Evolutionary conservation across 2,329 filamentous ascomycete species (phyloP), one percentile per base, ranked within the genome.

Genomic region (Penicillium sp.): DNA sequence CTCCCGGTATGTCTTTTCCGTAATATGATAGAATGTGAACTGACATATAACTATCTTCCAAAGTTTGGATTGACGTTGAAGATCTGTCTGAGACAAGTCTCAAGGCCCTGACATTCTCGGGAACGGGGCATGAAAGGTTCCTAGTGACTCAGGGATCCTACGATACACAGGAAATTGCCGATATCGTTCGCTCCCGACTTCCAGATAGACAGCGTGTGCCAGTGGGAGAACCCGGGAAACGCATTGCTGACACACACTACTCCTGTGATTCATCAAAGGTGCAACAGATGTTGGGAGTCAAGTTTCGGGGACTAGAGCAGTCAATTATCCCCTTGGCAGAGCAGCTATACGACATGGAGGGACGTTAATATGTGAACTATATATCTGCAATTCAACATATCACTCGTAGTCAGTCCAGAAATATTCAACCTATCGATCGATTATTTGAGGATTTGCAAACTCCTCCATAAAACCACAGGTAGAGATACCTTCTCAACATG

Each of bases 251-350:
- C 29, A 64, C 62, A 1, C 66, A 70, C 60, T 69, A 71, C 50
- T 46, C 82, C 60, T 66, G 82, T 72, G 65, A 84, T 80, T 57
- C 80, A 15, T 81, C 71, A 1, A 80, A 77, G 46, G 75, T 68
- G 32, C 73, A 70, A 8, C 76, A 72, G 10, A 78, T 70, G 52
- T 77, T 72, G n/a, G 81, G 70, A 3, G 80, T 65, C 6, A 80
- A 70, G 29, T 68, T 63, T 50, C 60, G 59, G 48, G 35, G 32
- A 31, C 46, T 67, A 39, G 49, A 60, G 31, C 60, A 65, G 23
- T 62, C 60, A 6, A 53, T 67, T 34, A 44, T 57, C 18, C 60
- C 60, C 6, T 45, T 67, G 38, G 59, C 65, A 15, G 39, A 48
- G 32, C 65, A 67, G 52, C 41, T 64, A 6, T 63, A 65, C 51